Evolutionary conservation across 352 stramenopile species (phyloP).

Genomic region (Phytophthora niederhauseri): DNA sequence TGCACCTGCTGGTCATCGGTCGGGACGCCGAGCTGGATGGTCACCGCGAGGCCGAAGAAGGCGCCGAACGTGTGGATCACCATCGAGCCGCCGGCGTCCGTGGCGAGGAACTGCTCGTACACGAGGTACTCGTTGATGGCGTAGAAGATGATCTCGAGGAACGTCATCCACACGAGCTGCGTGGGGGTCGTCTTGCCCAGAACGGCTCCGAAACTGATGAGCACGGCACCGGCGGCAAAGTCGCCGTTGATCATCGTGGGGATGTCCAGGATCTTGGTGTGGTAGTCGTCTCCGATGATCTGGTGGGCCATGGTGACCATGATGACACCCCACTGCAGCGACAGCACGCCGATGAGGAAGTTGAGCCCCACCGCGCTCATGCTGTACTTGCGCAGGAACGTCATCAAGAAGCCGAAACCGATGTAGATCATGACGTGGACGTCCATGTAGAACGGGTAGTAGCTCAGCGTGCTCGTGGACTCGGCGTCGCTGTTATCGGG

Average conservation of each 20-base stretch:
- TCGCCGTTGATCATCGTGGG: constrained; percentile 77
- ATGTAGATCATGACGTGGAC: constrained; percentile 89
- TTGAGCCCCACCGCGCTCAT: constrained; percentile 79
- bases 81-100: constrained; percentile 82
- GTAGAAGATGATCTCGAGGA: constrained; percentile 81
- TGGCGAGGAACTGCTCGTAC: constrained; percentile 54
- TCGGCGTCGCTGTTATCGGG: constrained; percentile 4
- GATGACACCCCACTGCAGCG: constrained; percentile 75
- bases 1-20: constrained; percentile 41
- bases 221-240: constrained; percentile 74
- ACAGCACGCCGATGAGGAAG: constrained; percentile 74
- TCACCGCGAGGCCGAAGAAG: constrained; percentile 81
- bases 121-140: constrained; percentile 83
- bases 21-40: constrained; percentile 60
- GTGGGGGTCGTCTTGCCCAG: constrained; percentile 79
- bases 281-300: constrained; percentile 51
- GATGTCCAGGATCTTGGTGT: constrained; percentile 63
- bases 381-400: constrained; percentile 86
- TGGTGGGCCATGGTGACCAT: constrained; percentile 65
- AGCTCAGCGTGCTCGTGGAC: constrained; percentile 10
- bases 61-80: constrained; percentile 88
- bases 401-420: constrained; percentile 91
- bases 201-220: constrained; percentile 84
- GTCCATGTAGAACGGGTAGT: constrained; percentile 77
- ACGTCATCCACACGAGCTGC: constrained; percentile 79